A percentile compares a stretch with the other conserved stretches of the same genome.
phyloP scores from a whole-genome alignment of 2,329 filamentous ascomycete genomes.

The Thielaviopsis euricoi region DNA sequence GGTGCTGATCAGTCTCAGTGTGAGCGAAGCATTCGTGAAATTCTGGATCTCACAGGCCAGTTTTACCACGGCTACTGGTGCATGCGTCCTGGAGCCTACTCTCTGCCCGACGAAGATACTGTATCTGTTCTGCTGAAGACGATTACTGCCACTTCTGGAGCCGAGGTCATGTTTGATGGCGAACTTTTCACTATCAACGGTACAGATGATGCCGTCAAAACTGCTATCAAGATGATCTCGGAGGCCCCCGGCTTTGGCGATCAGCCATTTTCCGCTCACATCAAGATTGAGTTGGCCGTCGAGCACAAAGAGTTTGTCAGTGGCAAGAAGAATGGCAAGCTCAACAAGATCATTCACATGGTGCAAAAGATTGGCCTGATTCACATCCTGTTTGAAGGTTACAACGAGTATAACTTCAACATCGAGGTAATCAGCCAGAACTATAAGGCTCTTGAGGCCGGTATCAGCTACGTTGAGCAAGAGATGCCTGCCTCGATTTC shows the following conservation, averaged over 20 bases:
- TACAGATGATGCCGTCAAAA: conserved; percentile 90
- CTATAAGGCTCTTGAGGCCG: conserved; percentile 89
- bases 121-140: conserved; percentile 59
- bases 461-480: conserved; percentile 83
- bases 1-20: conserved; percentile 86
- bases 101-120: conserved; percentile 2
- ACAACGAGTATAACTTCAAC: conserved; percentile 99
- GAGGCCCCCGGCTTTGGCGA: conserved; percentile 79
- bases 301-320: conserved; percentile 99
- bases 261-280: conserved; percentile 79
- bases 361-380: conserved; percentile 82
- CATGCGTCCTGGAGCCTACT: conserved; percentile 21
- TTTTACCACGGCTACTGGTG: conserved; percentile 98
- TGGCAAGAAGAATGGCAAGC: conserved; percentile 99
- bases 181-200: conserved; percentile 87
- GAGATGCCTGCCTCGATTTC: conserved; percentile 99
- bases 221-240: conserved; percentile 84
- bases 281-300: conserved; percentile 97
- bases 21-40: conserved; percentile 84
- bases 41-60: conserved; percentile 93
- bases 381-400: conserved; percentile 96
- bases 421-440: conserved; percentile 89
- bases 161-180: conserved; percentile 88
- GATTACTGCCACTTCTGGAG: conserved; percentile 90
- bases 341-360: conserved; percentile 88